These are phyloP conservation scores for Saitozyma podzolica DNA, from an alignment of 768 basidiomycete species.

Conservation along the genomic window DNA sequence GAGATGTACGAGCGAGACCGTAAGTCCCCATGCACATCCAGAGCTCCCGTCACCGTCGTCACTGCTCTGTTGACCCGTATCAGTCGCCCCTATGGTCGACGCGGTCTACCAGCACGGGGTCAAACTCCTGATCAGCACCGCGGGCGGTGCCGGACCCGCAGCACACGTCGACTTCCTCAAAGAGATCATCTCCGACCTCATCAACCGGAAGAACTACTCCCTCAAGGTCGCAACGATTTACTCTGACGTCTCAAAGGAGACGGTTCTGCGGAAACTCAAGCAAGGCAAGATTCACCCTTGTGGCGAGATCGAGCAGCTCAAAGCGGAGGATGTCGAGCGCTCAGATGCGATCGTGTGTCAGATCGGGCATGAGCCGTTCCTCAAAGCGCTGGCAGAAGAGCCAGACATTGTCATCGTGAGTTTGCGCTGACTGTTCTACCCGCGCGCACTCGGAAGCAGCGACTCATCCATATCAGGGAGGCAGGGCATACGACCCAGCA, in stretches of 20 bases:
- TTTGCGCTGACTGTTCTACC: neutral
- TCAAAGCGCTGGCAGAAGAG: conserved; percentile 11
- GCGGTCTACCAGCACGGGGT: conserved; percentile 1
- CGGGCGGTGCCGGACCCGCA: conserved; percentile 4
- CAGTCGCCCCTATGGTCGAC: conserved; percentile 3
- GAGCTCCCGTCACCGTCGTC: too few relatives aligned
- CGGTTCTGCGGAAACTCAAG: conserved; percentile 10
- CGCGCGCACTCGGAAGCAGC: neutral
- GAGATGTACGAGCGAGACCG: conserved; percentile 5
- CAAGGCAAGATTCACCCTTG: conserved; percentile 7
- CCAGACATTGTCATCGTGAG: conserved; percentile 16
- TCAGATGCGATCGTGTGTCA: conserved; percentile 11
- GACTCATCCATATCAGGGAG: neutral
- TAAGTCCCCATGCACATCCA: neutral
- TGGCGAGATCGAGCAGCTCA: conserved; percentile 7
- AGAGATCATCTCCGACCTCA: conserved; percentile 5
- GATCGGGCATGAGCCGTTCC: conserved; percentile 15
- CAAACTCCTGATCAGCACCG: neutral
- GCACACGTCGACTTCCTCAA: conserved; percentile 5
- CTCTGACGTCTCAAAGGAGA: conserved; percentile 7
- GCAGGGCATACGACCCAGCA: conserved; percentile 18
- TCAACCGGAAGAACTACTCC: neutral
- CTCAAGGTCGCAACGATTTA: conserved; percentile 15
- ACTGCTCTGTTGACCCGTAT: too few relatives aligned
- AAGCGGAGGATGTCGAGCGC: conserved; percentile 1